Evolutionary conservation across 2,329 filamentous ascomycete genomes (phyloP).

Genomic region (Calonectria fujianensis): DNA sequence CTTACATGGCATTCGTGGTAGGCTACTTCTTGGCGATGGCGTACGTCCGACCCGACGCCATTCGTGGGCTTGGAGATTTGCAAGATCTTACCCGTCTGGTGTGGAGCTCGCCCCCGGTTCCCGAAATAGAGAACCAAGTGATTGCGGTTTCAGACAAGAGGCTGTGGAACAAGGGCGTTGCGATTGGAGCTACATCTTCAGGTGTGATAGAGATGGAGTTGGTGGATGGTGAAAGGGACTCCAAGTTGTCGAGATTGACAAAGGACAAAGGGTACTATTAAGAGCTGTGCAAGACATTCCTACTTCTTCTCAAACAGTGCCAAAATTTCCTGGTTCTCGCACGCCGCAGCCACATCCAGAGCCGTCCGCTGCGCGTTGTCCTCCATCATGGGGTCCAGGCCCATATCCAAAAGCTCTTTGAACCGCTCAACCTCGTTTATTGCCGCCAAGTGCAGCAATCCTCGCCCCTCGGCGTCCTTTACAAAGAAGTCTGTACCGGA

Average conservation of each 20-base stretch:
- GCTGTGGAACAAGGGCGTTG: not conserved
- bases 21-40: not conserved
- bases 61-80: not conserved
- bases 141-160: not conserved
- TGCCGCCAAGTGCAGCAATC: slow-evolving; percentile 56
- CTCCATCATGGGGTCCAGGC: slow-evolving; percentile 57
- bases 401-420: slow-evolving; percentile 51
- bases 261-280: not conserved
- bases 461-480: slow-evolving; percentile 51
- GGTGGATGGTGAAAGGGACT: not conserved
- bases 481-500: slow-evolving; percentile 55
- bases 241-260: not conserved
- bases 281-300: not conserved
- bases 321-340: slow-evolving; percentile 53
- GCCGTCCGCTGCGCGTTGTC: slow-evolving; percentile 55
- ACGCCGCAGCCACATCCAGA: slow-evolving; percentile 60
- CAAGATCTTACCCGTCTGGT: not conserved
- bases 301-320: slow-evolving; percentile 55
- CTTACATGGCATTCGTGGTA: not conserved
- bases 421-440: slow-evolving; percentile 44
- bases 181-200: not conserved
- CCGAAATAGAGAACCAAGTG: slow-evolving; percentile 1
- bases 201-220: not conserved
- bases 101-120: not conserved
- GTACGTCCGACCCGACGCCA: not conserved